Evolutionary conservation across 2,329 filamentous ascomycete species (phyloP), one percentile per base, ranked within the genome.

Genomic region (Botrytis fabae): DNA sequence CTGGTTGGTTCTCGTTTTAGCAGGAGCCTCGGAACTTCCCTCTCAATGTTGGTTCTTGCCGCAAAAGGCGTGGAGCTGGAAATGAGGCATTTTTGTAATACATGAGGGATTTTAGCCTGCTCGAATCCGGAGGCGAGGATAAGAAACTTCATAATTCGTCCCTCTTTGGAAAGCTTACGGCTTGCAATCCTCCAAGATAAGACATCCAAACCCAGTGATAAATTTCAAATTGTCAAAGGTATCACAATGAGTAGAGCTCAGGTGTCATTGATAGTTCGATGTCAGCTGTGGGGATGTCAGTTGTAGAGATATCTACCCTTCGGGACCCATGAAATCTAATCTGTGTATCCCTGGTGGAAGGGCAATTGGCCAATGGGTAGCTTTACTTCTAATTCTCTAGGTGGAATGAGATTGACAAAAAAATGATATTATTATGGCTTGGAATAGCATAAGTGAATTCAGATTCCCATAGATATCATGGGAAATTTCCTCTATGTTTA

Each of bases 61-160:
- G 65, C 65, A 42, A 22, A 42, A 69, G 65, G 48, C 65, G 48
- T 57, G 18, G 48, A 69, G 65, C 65, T 69, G 65, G 65, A 16
- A 28, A n/a, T 71, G 69, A 65, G 69, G 69, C 16, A 71, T 71
- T 65, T 71, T 38, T 71, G 57, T 40, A 25, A 25, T 40, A 64
- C 57, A 71, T 66, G 70, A 66, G 70, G 70, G 10, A 78, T 78
- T 78, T 78, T 78, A 72, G 77, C 78, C 77, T 79, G 75, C 77
- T 78, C 78, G 77, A 79, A 79, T 79, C 77, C 28, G 51, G 40
- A 38, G 35, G 25, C 65, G 65, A 42, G 65, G 65, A 69, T 69
- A 69, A 59, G 65, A 69, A 42, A 44, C 25, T 10, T 25, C 5
- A 25, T 3, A 20, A 9, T 68, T 25, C 28, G 51, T 57, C 32